phyloP scores from a whole-genome alignment of 306 rosid species.

The Phaseolus lunatus region DNA sequence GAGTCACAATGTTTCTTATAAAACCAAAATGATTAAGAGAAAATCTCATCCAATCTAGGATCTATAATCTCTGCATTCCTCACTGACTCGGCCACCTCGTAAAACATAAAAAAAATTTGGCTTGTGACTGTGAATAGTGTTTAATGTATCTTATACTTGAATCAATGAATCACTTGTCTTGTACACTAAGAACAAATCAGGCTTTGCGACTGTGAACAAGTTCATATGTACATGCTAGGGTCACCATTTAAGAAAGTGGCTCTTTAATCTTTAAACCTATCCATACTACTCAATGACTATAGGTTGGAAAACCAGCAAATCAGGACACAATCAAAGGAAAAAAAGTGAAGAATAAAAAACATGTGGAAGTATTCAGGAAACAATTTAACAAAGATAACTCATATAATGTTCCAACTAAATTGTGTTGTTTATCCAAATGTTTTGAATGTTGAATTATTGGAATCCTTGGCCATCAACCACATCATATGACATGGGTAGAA shows the following conservation, averaged over 20 bases:
- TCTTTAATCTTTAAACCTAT: not conserved
- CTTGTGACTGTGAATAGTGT: no score
- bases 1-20: no score
- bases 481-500: not conserved
- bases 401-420: no score
- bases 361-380: not conserved
- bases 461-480: slow-evolving; percentile 27
- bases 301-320: not conserved
- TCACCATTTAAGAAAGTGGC: not conserved
- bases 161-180: no score
- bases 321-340: no score
- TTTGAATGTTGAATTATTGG: slow-evolving; percentile 40
- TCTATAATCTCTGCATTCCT: no score
- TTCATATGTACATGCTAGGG: not conserved
- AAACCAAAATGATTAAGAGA: no score
- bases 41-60: no score
- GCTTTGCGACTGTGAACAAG: not conserved
- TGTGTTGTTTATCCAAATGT: not conserved
- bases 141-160: no score
- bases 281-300: not conserved
- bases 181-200: no score
- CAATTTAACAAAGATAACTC: not conserved
- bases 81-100: no score
- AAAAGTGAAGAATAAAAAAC: not conserved
- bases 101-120: not conserved